Conservation (phyloP, 768 basidiomycete species). For the Trametes elegans region DNA sequence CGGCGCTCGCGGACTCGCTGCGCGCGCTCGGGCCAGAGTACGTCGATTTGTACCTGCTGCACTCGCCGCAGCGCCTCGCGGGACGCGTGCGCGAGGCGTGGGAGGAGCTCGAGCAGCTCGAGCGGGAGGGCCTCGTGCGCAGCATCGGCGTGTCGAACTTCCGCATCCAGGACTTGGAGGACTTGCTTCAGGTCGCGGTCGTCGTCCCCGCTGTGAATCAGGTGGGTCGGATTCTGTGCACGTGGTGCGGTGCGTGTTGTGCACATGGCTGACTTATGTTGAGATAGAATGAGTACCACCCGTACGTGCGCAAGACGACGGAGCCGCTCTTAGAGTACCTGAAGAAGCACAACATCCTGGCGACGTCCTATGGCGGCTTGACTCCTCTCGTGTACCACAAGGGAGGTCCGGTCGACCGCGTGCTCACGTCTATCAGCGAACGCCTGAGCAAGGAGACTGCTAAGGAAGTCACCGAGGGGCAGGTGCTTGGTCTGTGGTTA, state of each 20-base stretch:
- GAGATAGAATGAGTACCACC: conserved; percentile 46
- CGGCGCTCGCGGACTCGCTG: conserved; percentile 35
- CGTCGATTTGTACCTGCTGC: conserved; percentile 41
- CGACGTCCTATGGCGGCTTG: conserved; percentile 40
- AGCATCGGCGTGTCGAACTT: conserved; percentile 52
- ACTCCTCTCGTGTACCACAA: conserved; percentile 35
- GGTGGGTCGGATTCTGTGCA: conserved; percentile 24
- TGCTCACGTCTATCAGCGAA: conserved; percentile 33
- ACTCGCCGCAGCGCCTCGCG: conserved; percentile 27
- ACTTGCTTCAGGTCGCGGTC: conserved; percentile 41
- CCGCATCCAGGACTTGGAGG: conserved; percentile 37
- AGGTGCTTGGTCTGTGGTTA: conserved; percentile 34
- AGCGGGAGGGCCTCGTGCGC: conserved; percentile 34
- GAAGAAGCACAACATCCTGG: conserved; percentile 37
- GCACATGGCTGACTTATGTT: neutral
- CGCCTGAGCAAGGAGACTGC: conserved; percentile 24
- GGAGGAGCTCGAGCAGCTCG: conserved; percentile 38
- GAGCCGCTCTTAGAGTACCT: conserved; percentile 35
- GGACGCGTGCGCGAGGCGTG: conserved; percentile 31
- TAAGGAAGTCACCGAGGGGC: conserved; percentile 28
- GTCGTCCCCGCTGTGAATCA: conserved; percentile 50
- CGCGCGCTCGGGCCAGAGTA: conserved; percentile 34
- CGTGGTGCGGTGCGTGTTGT: neutral
- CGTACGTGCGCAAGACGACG: conserved; percentile 46
- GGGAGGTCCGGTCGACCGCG: conserved; percentile 40